phyloP scores from a whole-genome alignment of 129 eudicot species.

The Flaveria ramosissima region DNA sequence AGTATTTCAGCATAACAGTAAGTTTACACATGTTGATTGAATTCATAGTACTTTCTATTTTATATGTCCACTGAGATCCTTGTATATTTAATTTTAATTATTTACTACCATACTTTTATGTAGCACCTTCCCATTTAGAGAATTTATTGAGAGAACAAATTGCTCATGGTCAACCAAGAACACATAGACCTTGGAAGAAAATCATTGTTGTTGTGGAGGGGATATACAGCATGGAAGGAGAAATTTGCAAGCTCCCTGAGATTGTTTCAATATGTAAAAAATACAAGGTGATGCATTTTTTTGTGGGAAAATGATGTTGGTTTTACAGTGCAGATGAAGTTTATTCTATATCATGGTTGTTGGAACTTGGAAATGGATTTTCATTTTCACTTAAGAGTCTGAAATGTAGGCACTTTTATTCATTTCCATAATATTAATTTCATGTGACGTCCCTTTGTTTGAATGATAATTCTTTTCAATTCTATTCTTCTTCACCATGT shows the following conservation, averaged over 20 bases:
- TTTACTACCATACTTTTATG: constrained; percentile 15
- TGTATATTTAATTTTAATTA: constrained; percentile 9
- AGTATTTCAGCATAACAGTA: constrained; percentile 97
- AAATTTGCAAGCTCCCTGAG: constrained; percentile 96
- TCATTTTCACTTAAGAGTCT: neutral
- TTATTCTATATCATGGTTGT: neutral
- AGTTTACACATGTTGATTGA: constrained; percentile 28
- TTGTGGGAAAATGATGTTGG: neutral
- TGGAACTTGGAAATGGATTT: constrained; percentile 7
- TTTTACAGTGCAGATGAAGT: constrained; percentile 10
- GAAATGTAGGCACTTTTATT: neutral
- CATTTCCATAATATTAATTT: neutral
- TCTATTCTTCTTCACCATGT: neutral
- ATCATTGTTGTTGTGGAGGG: constrained; percentile 95
- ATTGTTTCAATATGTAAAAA: constrained; percentile 89
- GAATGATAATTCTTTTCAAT: too few species aligned
- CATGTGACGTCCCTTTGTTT: too few species aligned
- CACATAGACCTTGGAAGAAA: constrained; percentile 98
- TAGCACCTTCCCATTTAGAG: constrained; percentile 91
- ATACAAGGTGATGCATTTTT: constrained; percentile 60
- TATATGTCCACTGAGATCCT: constrained; percentile 10
- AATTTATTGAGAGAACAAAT: constrained; percentile 83
- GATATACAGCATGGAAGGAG: constrained; percentile 98
- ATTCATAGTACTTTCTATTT: constrained; percentile 9
- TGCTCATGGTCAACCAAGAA: constrained; percentile 97